Evolutionary conservation across 805 yeast genomes (phyloP).

Genomic region (Jamesozyma hellenica): DNA sequence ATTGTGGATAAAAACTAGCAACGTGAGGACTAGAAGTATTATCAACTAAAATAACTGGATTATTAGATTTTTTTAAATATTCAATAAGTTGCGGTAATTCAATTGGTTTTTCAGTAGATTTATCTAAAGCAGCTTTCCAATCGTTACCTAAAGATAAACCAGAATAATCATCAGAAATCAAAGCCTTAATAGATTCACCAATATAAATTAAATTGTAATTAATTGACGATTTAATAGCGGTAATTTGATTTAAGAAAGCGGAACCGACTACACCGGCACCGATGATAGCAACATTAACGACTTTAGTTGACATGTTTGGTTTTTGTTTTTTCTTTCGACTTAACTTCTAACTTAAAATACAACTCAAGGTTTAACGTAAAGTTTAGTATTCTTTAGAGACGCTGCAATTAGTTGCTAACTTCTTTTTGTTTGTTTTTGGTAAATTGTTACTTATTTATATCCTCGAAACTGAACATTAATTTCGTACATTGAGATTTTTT

Average conservation of each 20-base stretch:
- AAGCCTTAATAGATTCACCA: slow-evolving; percentile 63
- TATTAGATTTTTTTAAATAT: slow-evolving; percentile 54
- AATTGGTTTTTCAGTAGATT: slow-evolving; percentile 39
- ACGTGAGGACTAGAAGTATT: slow-evolving; percentile 80
- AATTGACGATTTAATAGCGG: slow-evolving; percentile 48
- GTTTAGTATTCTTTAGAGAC: no score
- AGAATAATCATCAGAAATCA: slow-evolving; percentile 56
- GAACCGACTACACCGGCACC: slow-evolving; percentile 95
- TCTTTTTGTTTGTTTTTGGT: no score
- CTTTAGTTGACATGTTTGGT: slow-evolving; percentile 36
- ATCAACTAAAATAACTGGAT: slow-evolving; percentile 80
- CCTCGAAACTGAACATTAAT: no score
- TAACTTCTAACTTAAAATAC: no score
- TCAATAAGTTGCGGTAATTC: slow-evolving; percentile 48
- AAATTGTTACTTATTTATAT: no score
- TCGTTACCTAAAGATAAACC: slow-evolving; percentile 50
- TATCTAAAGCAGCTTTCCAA: slow-evolving; percentile 43
- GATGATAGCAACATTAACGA: slow-evolving; percentile 61
- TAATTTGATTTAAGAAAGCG: slow-evolving; percentile 76
- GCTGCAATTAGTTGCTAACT: no score
- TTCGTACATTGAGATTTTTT: no score
- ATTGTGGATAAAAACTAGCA: slow-evolving; percentile 67
- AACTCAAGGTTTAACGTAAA: no score
- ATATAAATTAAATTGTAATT: slow-evolving; percentile 69
- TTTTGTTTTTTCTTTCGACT: no score